Percentiles rank a stretch among this genome's conserved stretches.
These are phyloP conservation scores for Glebionis coronaria DNA, from an alignment of 129 eudicot species.

Conservation along the genomic window DNA sequence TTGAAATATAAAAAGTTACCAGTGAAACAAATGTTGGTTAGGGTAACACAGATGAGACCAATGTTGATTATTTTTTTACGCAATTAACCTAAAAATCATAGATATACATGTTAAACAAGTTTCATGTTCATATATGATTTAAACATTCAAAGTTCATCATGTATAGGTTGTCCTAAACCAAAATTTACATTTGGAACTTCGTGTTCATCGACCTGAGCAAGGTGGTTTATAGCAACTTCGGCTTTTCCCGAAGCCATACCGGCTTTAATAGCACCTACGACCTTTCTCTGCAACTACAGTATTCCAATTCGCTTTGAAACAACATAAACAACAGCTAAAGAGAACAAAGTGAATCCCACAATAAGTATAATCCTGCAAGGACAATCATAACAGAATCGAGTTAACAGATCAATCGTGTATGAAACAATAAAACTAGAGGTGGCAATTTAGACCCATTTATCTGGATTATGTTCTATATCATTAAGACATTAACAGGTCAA, in stretches of 20 bases:
- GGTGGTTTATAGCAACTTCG: slow-evolving; percentile 40
- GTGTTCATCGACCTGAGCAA: slow-evolving; percentile 42
- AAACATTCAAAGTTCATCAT: slow-evolving; percentile 71
- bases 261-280: slow-evolving; percentile 60
- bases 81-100: background rate
- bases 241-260: slow-evolving; percentile 65
- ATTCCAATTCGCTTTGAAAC: slow-evolving; percentile 86
- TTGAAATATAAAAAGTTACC: too few relatives aligned
- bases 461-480: too few relatives aligned
- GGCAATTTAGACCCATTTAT: slow-evolving; percentile 3
- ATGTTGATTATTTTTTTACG: background rate
- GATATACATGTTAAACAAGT: slow-evolving; percentile 22
- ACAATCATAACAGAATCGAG: slow-evolving; percentile 1
- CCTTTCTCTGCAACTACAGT: slow-evolving; percentile 69
- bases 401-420: background rate
- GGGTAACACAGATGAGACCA: background rate
- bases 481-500: too few relatives aligned
- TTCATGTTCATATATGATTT: background rate
- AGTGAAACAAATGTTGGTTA: background rate
- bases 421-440: background rate
- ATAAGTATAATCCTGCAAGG: slow-evolving; percentile 64
- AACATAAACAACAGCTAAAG: slow-evolving; percentile 75
- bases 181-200: slow-evolving; percentile 41
- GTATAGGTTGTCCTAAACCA: slow-evolving; percentile 58
- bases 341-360: slow-evolving; percentile 60